Conservation (phyloP, 345 rosid species). For the Streptanthus diversifolius region DNA sequence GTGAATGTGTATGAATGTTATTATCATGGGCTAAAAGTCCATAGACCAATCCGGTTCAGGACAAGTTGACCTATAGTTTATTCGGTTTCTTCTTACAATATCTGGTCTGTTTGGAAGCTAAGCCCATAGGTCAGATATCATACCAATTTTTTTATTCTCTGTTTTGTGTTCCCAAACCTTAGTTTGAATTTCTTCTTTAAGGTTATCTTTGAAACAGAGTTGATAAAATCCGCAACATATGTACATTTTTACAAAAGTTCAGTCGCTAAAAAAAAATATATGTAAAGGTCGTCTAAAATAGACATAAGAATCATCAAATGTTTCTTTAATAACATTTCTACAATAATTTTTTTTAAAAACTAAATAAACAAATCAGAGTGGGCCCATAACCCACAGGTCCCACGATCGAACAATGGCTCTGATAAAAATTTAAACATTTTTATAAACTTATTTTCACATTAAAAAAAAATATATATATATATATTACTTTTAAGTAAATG, state of each 20-base stretch:
- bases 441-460: background rate
- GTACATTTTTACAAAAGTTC: background rate
- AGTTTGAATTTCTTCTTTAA: background rate
- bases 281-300: background rate
- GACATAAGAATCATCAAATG: background rate
- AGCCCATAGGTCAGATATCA: background rate
- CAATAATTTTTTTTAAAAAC: background rate
- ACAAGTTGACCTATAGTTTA: background rate
- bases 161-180: background rate
- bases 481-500: too few relatives aligned
- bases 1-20: background rate
- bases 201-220: background rate
- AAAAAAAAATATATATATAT: too few relatives aligned
- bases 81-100: background rate
- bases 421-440: background rate
- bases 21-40: background rate
- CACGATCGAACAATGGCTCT: slow-evolving; percentile 46
- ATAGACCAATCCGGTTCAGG: background rate
- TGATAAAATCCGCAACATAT: background rate
- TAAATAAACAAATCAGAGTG: slow-evolving; percentile 36
- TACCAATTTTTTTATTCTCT: background rate
- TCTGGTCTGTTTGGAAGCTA: background rate
- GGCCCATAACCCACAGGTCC: slow-evolving; percentile 85
- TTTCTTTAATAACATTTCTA: background rate
- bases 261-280: background rate